A percentile compares a stretch with the other conserved stretches of the same genome.
Evolutionary conservation across 225 moss, liverwort and hornwort species (phyloP).

Genomic region (Pseudoscleropodium purum): DNA sequence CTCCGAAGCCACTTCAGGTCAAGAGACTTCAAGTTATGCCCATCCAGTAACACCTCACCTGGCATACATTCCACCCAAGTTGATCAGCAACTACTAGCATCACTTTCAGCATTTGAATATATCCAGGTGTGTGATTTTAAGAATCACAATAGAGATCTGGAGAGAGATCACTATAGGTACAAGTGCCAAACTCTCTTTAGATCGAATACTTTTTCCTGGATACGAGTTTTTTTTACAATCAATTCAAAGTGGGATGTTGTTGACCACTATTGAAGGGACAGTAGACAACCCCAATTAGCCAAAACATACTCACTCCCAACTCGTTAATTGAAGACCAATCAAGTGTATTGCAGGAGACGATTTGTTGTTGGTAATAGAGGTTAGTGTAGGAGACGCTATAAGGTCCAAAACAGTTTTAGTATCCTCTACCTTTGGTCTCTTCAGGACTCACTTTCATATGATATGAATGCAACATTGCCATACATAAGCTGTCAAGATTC

Average conservation of each 20-base stretch:
- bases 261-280: neutral
- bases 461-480: neutral
- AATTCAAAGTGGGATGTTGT: neutral
- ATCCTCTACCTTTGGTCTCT: neutral
- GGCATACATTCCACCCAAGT: neutral
- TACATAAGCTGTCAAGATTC: neutral
- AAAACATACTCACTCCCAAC: no score
- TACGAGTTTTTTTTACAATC: neutral
- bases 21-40: conserved; percentile 26
- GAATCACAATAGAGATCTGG: neutral
- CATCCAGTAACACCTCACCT: conserved; percentile 51
- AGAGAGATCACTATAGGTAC: neutral
- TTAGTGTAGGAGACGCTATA: neutral
- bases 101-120: neutral
- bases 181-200: neutral
- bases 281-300: neutral
- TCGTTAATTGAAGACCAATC: neutral
- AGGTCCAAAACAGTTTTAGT: neutral
- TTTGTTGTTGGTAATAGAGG: neutral
- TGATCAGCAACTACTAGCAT: neutral
- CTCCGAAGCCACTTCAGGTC: conserved; percentile 43
- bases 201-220: neutral
- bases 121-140: neutral
- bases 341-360: neutral
- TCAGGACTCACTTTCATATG: neutral